These are phyloP conservation scores for Acephala macrosclerotiorum DNA, from an alignment of 2,329 filamentous ascomycete genomes.

Conservation along the genomic window DNA sequence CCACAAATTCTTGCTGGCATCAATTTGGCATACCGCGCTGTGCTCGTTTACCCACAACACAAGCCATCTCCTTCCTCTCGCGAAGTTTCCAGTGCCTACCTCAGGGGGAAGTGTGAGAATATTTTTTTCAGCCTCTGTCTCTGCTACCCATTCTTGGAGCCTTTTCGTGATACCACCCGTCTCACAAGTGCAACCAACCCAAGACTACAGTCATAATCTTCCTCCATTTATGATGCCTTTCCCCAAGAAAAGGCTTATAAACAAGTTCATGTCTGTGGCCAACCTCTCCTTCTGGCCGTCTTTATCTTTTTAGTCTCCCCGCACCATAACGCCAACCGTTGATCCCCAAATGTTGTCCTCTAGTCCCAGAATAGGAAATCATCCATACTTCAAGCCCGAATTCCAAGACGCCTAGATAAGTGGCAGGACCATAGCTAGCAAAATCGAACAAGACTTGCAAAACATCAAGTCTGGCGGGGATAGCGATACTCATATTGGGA, in stretches of 20 bases:
- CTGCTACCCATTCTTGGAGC: not conserved
- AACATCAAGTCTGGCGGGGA: not conserved
- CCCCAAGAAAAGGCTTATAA: not conserved
- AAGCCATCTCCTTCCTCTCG: not conserved
- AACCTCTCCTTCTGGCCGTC: not conserved
- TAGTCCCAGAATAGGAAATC: not conserved
- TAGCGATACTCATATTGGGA: too few species aligned
- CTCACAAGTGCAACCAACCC: not conserved
- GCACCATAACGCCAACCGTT: not conserved
- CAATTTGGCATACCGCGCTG: too few species aligned
- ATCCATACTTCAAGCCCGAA: not conserved
- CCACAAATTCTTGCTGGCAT: too few species aligned
- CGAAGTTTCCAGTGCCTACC: not conserved
- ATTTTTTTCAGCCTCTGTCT: not conserved
- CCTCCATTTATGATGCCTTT: not conserved
- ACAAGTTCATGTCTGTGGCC: not conserved
- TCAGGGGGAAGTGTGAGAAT: not conserved
- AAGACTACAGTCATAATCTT: not conserved
- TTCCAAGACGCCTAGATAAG: not conserved
- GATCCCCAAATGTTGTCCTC: not conserved
- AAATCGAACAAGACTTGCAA: not conserved
- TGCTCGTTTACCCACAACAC: not conserved
- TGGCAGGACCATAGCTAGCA: not conserved
- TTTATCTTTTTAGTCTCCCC: too few species aligned
- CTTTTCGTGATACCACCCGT: not conserved